These are phyloP conservation scores for Fonsecaea multimorphosa DNA, from an alignment of 2,329 filamentous ascomycete genomes.

Conservation along the genomic window DNA sequence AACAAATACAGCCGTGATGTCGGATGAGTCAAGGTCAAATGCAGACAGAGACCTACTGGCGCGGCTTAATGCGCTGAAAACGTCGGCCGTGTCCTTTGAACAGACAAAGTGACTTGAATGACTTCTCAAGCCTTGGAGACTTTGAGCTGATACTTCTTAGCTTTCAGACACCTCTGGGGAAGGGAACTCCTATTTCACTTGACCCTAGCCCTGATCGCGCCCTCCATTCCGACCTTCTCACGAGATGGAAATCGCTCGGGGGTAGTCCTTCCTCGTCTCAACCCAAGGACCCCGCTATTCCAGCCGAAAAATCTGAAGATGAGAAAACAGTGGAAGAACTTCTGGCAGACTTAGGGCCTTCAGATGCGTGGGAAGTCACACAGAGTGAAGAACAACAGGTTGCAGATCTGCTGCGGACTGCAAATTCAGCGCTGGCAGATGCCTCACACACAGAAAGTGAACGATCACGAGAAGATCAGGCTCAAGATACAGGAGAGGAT, in stretches of 20 bases:
- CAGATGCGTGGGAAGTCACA: slow-evolving; percentile 39
- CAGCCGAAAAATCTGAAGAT: slow-evolving; percentile 33
- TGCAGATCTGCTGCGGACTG: slow-evolving; percentile 40
- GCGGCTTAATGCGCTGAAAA: slow-evolving; percentile 45
- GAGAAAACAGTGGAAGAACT: slow-evolving; percentile 43
- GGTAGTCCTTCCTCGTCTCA: slow-evolving; percentile 19
- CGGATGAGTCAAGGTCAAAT: slow-evolving; percentile 29
- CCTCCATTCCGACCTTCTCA: slow-evolving; percentile 35
- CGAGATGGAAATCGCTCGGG: slow-evolving; percentile 37
- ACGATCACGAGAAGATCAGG: slow-evolving; percentile 13
- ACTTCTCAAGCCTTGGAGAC: neutral
- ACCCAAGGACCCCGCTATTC: neutral
- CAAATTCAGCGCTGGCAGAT: slow-evolving; percentile 34
- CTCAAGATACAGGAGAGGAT: slow-evolving; percentile 6
- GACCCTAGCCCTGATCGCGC: slow-evolving; percentile 34
- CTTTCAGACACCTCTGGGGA: slow-evolving; percentile 17
- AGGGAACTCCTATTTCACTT: slow-evolving; percentile 4
- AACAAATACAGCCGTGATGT: slow-evolving; percentile 32
- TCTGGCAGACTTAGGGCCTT: slow-evolving; percentile 42
- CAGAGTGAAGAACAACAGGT: slow-evolving; percentile 40
- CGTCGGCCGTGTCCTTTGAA: slow-evolving; percentile 44
- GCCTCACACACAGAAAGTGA: slow-evolving; percentile 14
- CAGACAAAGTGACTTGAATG: slow-evolving; percentile 38
- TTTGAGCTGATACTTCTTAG: slow-evolving; percentile 28
- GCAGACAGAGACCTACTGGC: slow-evolving; percentile 43